Evolutionary conservation across 1,284 basidiomycete species (phyloP).

Genomic region (Coniferiporia sulphurascens): DNA sequence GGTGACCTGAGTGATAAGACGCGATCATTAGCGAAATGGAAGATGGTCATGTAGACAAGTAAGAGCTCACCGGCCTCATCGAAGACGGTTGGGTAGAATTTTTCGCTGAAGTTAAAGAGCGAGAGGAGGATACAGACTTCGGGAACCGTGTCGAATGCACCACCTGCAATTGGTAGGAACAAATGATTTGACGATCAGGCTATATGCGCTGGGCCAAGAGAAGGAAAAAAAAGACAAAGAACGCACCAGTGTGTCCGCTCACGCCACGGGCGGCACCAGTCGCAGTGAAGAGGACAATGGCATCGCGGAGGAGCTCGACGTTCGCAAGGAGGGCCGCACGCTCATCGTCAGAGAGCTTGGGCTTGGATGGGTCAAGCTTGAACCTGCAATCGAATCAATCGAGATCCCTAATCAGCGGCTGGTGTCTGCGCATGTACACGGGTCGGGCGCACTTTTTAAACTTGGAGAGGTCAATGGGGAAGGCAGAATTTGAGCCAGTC

Average conservation of each 20-base stretch:
- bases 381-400: conserved; percentile 39
- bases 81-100: conserved; percentile 62
- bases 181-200: background rate
- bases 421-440: background rate
- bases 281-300: conserved; percentile 77
- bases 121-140: conserved; percentile 73
- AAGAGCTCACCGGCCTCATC: conserved; percentile 65
- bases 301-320: conserved; percentile 77
- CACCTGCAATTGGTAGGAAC: conserved; percentile 40
- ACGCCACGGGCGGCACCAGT: conserved; percentile 77
- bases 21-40: background rate
- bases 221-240: conserved; percentile 11
- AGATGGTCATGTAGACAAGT: background rate
- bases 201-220: conserved; percentile 13
- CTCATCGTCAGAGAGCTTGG: conserved; percentile 56
- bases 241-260: conserved; percentile 72
- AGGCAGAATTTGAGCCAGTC: conserved; percentile 38
- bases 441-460: conserved; percentile 55
- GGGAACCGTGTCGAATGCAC: conserved; percentile 81
- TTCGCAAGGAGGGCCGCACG: conserved; percentile 56
- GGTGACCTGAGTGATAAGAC: conserved; percentile 54
- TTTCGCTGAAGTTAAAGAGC: conserved; percentile 61
- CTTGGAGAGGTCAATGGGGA: conserved; percentile 72
- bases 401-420: conserved; percentile 12
- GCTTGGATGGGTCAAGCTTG: conserved; percentile 62